Evolutionary conservation across 2,329 filamentous ascomycete genomes (phyloP).

Genomic region (Verticillium zaregamsianum): DNA sequence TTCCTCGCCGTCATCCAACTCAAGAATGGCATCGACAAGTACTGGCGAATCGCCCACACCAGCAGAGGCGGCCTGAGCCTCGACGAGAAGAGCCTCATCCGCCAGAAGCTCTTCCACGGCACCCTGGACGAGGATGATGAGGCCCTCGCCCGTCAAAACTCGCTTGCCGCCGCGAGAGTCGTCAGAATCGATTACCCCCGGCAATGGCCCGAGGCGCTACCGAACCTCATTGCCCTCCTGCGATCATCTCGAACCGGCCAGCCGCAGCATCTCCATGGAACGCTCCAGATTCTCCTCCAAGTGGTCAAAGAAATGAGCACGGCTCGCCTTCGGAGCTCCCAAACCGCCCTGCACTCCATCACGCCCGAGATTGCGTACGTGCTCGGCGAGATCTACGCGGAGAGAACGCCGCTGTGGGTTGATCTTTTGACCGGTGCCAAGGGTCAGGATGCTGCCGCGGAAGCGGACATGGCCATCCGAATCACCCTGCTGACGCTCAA

Average conservation of each 20-base stretch:
- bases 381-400: conserved; percentile 72
- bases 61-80: conserved; percentile 62
- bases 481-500: conserved; percentile 79
- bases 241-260: conserved; percentile 54
- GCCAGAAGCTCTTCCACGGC: conserved; percentile 69
- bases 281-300: conserved; percentile 73
- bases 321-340: conserved; percentile 69
- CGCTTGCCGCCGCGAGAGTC: conserved; percentile 82
- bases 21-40: conserved; percentile 94
- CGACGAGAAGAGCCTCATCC: conserved; percentile 73
- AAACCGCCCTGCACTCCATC: conserved; percentile 71
- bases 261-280: conserved; percentile 64
- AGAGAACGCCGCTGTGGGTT: conserved; percentile 68
- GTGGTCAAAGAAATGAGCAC: conserved; percentile 89
- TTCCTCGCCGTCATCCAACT: conserved; percentile 90
- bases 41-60: conserved; percentile 68
- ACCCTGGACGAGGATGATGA: conserved; percentile 73
- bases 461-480: conserved; percentile 60
- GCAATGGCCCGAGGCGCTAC: conserved; percentile 70
- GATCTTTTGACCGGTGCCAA: conserved; percentile 45
- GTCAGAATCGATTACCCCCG: conserved; percentile 83
- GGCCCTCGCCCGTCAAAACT: conserved; percentile 80
- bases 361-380: conserved; percentile 82
- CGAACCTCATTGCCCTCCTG: conserved; percentile 60
- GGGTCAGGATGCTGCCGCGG: conserved; percentile 53